Evolutionary conservation across 768 basidiomycete genomes (phyloP).

Genomic region (Termitomyces sp.): DNA sequence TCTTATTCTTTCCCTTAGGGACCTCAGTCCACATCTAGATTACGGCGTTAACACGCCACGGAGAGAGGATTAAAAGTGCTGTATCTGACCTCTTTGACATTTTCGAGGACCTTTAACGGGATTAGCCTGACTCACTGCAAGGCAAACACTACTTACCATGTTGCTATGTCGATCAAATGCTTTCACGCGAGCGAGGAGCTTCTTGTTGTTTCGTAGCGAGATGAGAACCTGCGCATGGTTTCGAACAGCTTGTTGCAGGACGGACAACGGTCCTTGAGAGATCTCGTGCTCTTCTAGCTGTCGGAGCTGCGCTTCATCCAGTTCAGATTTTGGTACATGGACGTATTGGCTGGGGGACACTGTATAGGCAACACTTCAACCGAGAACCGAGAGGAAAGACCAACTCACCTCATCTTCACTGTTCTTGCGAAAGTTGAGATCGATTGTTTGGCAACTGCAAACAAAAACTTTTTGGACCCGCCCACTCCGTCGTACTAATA

Average conservation of each 20-base stretch:
- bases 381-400: not conserved
- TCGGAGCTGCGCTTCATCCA: conserved; percentile 94
- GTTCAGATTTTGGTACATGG: conserved; percentile 93
- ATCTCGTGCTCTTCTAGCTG: conserved; percentile 98
- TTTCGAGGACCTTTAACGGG: conserved; percentile 78
- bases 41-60: conserved; percentile 3
- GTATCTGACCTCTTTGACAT: conserved; percentile 82
- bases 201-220: conserved; percentile 97
- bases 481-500: not conserved
- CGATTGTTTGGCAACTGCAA: conserved; percentile 29
- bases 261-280: conserved; percentile 94
- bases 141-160: conserved; percentile 61
- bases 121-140: not conserved
- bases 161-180: conserved; percentile 99
- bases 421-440: conserved; percentile 8
- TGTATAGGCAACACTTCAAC: not conserved
- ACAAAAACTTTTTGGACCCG: conserved; percentile 28
- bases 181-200: conserved; percentile 91
- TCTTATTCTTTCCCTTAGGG: conserved; percentile 98
- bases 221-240: conserved; percentile 98
- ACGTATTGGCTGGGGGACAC: conserved; percentile 79
- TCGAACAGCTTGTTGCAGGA: conserved; percentile 94
- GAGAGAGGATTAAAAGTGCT: not conserved
- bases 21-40: conserved; percentile 97
- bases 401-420: conserved; percentile 35